A percentile compares a stretch with the other conserved stretches of the same genome.
phyloP scores from a whole-genome alignment of 75 land plant genomes.

The Isoetes taiwanensis region DNA sequence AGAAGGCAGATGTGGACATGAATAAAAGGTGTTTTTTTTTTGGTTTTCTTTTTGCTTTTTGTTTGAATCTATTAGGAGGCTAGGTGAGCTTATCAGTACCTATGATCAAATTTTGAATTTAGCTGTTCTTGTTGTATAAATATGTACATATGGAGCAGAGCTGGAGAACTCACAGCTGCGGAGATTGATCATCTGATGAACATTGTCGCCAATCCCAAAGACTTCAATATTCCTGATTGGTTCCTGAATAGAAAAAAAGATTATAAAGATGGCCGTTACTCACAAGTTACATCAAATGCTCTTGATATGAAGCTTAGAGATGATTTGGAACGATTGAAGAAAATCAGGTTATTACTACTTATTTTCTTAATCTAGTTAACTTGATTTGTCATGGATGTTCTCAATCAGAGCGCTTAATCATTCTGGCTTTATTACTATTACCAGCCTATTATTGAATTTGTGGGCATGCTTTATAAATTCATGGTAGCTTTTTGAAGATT shows the following conservation, averaged over 20 bases:
- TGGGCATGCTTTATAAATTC: too few species aligned
- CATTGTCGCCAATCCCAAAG: conserved; percentile 28
- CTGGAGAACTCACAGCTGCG: conserved; percentile 25
- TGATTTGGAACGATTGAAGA: conserved; percentile 57
- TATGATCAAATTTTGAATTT: not conserved
- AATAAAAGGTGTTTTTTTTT: conserved; percentile 18
- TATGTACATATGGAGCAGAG: conserved; percentile 11
- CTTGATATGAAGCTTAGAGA: conserved; percentile 41
- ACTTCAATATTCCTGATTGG: conserved; percentile 42
- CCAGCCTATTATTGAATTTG: too few species aligned
- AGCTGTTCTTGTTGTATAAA: not conserved
- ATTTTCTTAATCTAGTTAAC: too few species aligned
- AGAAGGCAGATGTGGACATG: conserved; percentile 42
- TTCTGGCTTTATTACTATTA: too few species aligned
- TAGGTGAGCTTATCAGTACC: not conserved
- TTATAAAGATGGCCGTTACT: conserved; percentile 60
- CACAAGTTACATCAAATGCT: conserved; percentile 36
- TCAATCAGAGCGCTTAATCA: too few species aligned
- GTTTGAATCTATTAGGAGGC: not conserved
- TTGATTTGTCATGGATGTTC: too few species aligned
- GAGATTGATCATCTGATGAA: conserved; percentile 24
- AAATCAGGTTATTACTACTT: conserved; percentile 57
- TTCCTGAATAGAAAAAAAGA: conserved; percentile 45
- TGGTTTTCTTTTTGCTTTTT: too few species aligned
- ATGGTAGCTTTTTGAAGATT: not conserved